Percentiles rank a stretch among this genome's conserved stretches.
phyloP scores from a whole-genome alignment of 2,329 filamentous ascomycete genomes.

The Hypoxylon sp. region DNA sequence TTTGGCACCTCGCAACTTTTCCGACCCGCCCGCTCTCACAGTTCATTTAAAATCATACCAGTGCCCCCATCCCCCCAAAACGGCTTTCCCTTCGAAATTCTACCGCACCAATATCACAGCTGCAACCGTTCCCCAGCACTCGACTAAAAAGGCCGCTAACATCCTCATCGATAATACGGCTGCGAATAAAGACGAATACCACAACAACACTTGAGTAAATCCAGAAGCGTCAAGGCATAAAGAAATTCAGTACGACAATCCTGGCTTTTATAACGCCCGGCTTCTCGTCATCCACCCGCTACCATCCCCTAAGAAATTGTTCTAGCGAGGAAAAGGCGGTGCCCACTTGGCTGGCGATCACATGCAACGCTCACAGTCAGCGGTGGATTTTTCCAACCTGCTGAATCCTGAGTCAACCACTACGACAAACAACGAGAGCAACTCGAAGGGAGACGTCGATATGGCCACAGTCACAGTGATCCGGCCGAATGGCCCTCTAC shows the following conservation, averaged over 20 bases:
- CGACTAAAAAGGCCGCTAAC: constrained; percentile 40
- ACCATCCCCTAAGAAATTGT: constrained; percentile 26
- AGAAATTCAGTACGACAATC: constrained; percentile 21
- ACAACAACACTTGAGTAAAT: constrained; percentile 17
- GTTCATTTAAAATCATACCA: constrained; percentile 57
- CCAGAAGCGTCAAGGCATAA: constrained; percentile 12
- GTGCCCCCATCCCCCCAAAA: constrained; percentile 54
- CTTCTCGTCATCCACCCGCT: constrained; percentile 22
- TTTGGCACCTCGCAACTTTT: constrained; percentile 45
- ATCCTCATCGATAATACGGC: constrained; percentile 24
- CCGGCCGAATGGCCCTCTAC: constrained; percentile 74
- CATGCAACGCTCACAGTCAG: constrained; percentile 82
- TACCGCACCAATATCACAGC: constrained; percentile 48
- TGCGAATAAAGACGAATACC: constrained; percentile 27
- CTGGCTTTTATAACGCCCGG: constrained; percentile 13
- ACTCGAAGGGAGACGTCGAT: constrained; percentile 59
- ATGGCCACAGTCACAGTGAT: constrained; percentile 71
- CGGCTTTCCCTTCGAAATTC: constrained; percentile 53
- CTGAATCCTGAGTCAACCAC: constrained; percentile 73
- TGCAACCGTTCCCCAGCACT: constrained; percentile 34
- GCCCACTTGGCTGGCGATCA: constrained; percentile 65
- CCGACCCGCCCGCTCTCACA: constrained; percentile 51
- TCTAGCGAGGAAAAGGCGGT: constrained; percentile 42
- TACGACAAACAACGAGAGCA: constrained; percentile 53
- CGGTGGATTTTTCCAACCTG: constrained; percentile 82